Evolutionary conservation across 257 asterid genomes (phyloP).

Genomic region (Euphrasia confusa): DNA sequence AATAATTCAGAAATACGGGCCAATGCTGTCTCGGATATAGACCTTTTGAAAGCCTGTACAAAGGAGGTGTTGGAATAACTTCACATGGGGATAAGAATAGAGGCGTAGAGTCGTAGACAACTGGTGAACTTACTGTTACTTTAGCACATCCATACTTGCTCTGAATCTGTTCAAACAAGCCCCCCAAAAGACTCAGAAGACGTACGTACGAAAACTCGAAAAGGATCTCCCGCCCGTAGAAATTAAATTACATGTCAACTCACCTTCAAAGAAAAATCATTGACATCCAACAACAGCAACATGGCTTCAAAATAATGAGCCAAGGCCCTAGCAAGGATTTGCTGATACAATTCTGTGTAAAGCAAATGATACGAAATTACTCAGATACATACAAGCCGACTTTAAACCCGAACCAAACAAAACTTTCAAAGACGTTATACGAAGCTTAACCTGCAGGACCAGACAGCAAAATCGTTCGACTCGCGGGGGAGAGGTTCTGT

Average conservation of each 20-base stretch:
- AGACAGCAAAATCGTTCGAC: too few species aligned
- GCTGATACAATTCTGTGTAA: constrained; percentile 62
- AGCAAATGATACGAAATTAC: not conserved
- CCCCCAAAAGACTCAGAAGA: constrained; percentile 24
- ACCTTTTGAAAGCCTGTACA: too few species aligned
- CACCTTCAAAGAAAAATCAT: constrained; percentile 72
- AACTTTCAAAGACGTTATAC: too few species aligned
- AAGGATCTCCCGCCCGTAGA: constrained; percentile 2
- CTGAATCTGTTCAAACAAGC: constrained; percentile 52
- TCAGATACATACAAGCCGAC: too few species aligned
- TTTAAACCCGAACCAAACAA: too few species aligned
- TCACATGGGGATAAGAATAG: too few species aligned
- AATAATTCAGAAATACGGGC: too few species aligned
- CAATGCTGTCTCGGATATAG: too few species aligned
- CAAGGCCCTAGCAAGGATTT: constrained; percentile 74
- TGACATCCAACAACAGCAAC: constrained; percentile 57
- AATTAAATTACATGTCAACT: constrained; percentile 13
- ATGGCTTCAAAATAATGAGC: constrained; percentile 71
- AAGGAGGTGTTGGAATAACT: too few species aligned
- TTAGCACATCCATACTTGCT: constrained; percentile 63
- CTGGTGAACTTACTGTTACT: constrained; percentile 49
- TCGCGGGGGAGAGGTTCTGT: too few species aligned
- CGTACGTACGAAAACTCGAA: not conserved
- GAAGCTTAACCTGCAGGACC: too few species aligned
- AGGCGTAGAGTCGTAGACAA: too few species aligned